phyloP scores from a whole-genome alignment of 441 rosid genomes.

The Geranium incanum region DNA sequence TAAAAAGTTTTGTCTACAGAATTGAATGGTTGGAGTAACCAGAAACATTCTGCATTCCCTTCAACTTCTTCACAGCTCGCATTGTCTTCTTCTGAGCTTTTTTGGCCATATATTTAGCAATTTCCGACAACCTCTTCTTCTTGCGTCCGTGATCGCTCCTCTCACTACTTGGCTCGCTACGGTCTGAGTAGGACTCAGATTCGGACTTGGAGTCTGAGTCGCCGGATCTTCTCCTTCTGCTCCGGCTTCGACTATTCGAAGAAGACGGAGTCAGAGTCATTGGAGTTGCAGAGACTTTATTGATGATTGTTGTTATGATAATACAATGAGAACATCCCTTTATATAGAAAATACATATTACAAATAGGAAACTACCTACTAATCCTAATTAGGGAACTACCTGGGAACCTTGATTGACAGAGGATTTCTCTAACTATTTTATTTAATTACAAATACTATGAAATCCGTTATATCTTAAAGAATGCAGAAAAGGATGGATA shows the following conservation, averaged over 20 bases:
- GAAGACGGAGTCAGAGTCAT: conserved; percentile 17
- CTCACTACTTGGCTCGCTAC: conserved; percentile 25
- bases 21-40: conserved; percentile 77
- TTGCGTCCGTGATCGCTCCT: conserved; percentile 31
- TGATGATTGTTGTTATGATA: too few relatives aligned
- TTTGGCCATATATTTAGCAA: conserved; percentile 61
- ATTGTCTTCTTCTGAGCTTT: conserved; percentile 80
- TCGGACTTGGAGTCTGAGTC: conserved; percentile 26
- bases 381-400: too few relatives aligned
- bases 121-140: conserved; percentile 46
- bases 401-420: too few relatives aligned
- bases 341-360: too few relatives aligned
- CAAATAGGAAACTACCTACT: too few relatives aligned
- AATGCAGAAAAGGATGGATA: conserved; percentile 81
- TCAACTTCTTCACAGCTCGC: conserved; percentile 69
- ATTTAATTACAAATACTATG: conserved; percentile 24
- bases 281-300: too few relatives aligned
- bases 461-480: conserved; percentile 29
- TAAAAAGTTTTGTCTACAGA: too few relatives aligned
- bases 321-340: too few relatives aligned
- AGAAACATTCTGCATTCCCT: conserved; percentile 47
- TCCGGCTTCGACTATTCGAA: conserved; percentile 24
- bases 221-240: conserved; percentile 27
- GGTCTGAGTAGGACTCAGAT: conserved; percentile 22
- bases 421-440: conserved; percentile 10